Evolutionary conservation across 352 stramenopile species (phyloP).

Genomic region (Pythium guiyangense): DNA sequence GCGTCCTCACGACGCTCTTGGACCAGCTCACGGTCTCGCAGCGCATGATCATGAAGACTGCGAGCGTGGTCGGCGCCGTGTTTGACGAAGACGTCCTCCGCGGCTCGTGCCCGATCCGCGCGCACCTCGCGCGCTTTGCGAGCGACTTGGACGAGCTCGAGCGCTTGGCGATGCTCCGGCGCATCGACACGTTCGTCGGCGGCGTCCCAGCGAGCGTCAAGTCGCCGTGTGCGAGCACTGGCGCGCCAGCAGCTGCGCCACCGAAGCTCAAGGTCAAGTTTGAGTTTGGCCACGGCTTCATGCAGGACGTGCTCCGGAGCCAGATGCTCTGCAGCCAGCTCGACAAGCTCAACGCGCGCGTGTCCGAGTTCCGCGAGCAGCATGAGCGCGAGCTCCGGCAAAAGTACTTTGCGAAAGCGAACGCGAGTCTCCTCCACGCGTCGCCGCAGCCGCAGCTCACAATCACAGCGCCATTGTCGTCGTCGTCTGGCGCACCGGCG

Average conservation of each 20-base stretch:
- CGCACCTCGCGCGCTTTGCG: slow-evolving; percentile 57
- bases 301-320: slow-evolving; percentile 75
- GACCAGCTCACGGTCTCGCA: slow-evolving; percentile 82
- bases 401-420: slow-evolving; percentile 73
- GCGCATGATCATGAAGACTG: slow-evolving; percentile 86
- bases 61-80: slow-evolving; percentile 65
- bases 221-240: slow-evolving; percentile 10
- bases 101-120: slow-evolving; percentile 63
- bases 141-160: slow-evolving; percentile 73
- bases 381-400: slow-evolving; percentile 74
- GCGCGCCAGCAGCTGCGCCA: not conserved
- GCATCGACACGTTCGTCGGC: slow-evolving; percentile 73
- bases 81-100: slow-evolving; percentile 79
- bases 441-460: slow-evolving; percentile 23
- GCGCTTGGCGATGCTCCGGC: slow-evolving; percentile 70
- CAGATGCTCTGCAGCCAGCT: slow-evolving; percentile 81
- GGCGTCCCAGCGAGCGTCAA: slow-evolving; percentile 37
- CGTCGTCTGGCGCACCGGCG: not conserved
- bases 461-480: slow-evolving; percentile 5
- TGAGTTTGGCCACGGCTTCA: slow-evolving; percentile 84
- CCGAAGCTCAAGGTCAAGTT: slow-evolving; percentile 71
- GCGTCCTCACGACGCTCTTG: slow-evolving; percentile 75
- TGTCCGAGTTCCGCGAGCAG: slow-evolving; percentile 67
- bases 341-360: slow-evolving; percentile 70
- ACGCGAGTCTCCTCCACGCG: slow-evolving; percentile 28